Evolutionary conservation across 306 rosid genomes (phyloP).

Genomic region (Gastrolobium bilobum): DNA sequence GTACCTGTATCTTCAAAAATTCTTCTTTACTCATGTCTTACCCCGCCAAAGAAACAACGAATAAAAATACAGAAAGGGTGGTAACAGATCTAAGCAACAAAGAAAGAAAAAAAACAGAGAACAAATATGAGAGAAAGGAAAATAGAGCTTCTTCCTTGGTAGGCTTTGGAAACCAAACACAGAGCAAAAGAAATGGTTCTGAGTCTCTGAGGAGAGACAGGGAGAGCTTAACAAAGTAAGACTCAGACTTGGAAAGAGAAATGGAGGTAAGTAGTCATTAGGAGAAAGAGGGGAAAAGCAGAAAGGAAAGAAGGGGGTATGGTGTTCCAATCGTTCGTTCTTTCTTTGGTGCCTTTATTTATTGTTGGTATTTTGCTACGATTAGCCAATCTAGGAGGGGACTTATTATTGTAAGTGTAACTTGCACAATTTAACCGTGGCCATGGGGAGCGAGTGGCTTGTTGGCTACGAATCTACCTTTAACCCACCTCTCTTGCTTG

Average conservation of each 20-base stretch:
- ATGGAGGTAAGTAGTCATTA: conserved; percentile 52
- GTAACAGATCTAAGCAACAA: not conserved
- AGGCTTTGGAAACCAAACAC: conserved; percentile 43
- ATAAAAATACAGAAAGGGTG: conserved; percentile 11
- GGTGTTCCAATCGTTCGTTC: conserved; percentile 47
- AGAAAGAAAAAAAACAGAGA: conserved; percentile 39
- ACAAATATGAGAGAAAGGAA: not conserved
- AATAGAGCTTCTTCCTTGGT: conserved; percentile 35
- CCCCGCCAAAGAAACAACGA: conserved; percentile 44
- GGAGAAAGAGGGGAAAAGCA: not conserved
- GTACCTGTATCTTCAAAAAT: conserved; percentile 96
- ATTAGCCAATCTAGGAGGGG: not conserved
- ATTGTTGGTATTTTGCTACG: conserved; percentile 45
- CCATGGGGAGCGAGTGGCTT: conserved; percentile 39
- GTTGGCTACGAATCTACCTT: conserved; percentile 40
- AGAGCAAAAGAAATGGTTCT: conserved; percentile 43
- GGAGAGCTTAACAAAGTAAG: conserved; percentile 41
- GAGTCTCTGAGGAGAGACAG: conserved; percentile 59
- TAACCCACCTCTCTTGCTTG: conserved; percentile 6
- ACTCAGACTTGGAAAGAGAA: conserved; percentile 48
- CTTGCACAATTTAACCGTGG: conserved; percentile 35
- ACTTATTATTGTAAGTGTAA: conserved; percentile 27
- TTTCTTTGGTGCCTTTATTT: conserved; percentile 59
- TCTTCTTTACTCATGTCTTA: conserved; percentile 93
- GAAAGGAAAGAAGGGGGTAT: conserved; percentile 17